Evolutionary conservation across 2,329 filamentous ascomycete genomes (phyloP).

Genomic region (Neofusicoccum cordaticola): DNA sequence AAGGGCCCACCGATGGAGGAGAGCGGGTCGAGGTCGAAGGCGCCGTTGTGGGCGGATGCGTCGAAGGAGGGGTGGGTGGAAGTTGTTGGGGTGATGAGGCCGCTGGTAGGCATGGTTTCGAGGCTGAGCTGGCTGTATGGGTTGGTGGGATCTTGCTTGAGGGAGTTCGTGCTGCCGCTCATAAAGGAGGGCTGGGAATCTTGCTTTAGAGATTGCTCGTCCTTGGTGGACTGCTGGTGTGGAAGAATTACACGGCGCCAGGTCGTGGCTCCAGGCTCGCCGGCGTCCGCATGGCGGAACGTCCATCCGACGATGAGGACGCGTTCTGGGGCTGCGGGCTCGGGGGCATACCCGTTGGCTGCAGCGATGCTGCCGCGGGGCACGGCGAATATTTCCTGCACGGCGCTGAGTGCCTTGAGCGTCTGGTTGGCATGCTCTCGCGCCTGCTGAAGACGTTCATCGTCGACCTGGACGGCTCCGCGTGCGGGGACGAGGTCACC

Average conservation of each 20-base stretch:
- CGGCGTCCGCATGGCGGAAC: constrained; percentile 31
- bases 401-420: constrained; percentile 38
- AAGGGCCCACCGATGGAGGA: constrained; percentile 14
- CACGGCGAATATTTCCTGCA: constrained; percentile 42
- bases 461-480: constrained; percentile 10
- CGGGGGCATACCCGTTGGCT: not conserved
- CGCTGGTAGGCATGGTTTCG: constrained; percentile 5
- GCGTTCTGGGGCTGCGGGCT: constrained; percentile 20
- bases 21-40: constrained; percentile 26
- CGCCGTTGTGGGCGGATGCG: not conserved
- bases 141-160: not conserved
- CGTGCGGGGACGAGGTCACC: constrained; percentile 8
- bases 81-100: constrained; percentile 7
- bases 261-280: constrained; percentile 30
- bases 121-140: constrained; percentile 5
- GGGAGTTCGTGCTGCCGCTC: not conserved
- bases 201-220: constrained; percentile 3
- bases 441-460: constrained; percentile 19
- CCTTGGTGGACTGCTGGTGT: constrained; percentile 1
- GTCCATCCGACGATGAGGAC: constrained; percentile 40
- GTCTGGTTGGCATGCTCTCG: constrained; percentile 28
- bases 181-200: not conserved
- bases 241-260: constrained; percentile 35
- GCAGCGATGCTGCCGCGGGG: constrained; percentile 25
- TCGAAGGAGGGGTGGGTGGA: constrained; percentile 14